Percentiles rank a stretch among this genome's conserved stretches.
Evolutionary conservation across 2,329 filamentous ascomycete species (phyloP).

Genomic region (Zymoseptoria passerinii): DNA sequence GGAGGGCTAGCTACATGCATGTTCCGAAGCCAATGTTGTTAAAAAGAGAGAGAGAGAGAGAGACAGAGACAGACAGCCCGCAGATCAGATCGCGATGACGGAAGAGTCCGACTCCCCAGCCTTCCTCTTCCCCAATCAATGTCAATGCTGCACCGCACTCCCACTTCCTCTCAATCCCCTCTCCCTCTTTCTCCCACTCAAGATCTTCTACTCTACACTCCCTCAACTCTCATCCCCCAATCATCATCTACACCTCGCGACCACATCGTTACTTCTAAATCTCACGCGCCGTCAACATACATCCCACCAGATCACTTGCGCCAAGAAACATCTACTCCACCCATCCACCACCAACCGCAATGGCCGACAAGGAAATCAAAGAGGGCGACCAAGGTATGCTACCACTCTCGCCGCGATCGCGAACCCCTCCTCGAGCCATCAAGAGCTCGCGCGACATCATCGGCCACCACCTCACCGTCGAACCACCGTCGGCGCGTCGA

Average conservation of each 20-base stretch:
- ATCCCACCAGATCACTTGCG: slow-evolving; percentile 13
- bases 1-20: no score
- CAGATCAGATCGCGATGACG: background rate
- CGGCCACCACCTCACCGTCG: slow-evolving; percentile 2
- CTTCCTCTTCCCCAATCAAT: background rate
- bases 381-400: slow-evolving; percentile 35
- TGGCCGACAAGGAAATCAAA: slow-evolving; percentile 42
- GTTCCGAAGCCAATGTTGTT: no score
- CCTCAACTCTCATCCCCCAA: slow-evolving; percentile 1
- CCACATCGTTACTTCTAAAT: slow-evolving; percentile 9
- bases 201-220: background rate
- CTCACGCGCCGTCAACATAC: slow-evolving; percentile 7
- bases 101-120: background rate
- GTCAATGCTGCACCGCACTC: background rate
- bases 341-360: slow-evolving; percentile 18
- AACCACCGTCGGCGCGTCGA: slow-evolving; percentile 10
- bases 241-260: slow-evolving; percentile 14
- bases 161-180: background rate
- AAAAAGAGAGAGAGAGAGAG: no score
- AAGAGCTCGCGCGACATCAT: slow-evolving; percentile 7
- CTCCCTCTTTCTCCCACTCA: slow-evolving; percentile 1
- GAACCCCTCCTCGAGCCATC: slow-evolving; percentile 8
- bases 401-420: slow-evolving; percentile 9
- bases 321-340: slow-evolving; percentile 10
- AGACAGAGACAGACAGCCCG: no score